These are phyloP conservation scores for Penicillium sp. DNA, from an alignment of 2,329 filamentous ascomycete species.

Conservation along the genomic window DNA sequence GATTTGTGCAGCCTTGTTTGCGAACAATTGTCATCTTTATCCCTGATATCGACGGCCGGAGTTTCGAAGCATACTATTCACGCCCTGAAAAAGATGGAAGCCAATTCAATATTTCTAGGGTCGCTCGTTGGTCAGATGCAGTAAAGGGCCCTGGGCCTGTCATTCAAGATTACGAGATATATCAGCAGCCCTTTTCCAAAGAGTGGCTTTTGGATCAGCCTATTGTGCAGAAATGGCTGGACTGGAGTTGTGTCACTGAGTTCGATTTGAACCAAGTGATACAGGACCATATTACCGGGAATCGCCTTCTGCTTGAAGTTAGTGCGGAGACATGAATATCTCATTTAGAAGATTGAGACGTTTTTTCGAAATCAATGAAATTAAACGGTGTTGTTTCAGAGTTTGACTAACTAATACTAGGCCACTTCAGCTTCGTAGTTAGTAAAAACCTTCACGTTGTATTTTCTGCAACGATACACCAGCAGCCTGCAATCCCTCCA, in stretches of 20 bases:
- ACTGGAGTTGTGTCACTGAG: constrained; percentile 10
- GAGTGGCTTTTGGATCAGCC: constrained; percentile 12
- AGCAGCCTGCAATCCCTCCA: constrained; percentile 19
- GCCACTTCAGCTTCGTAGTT: too few species aligned
- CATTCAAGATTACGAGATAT: constrained; percentile 2
- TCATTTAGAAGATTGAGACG: neutral
- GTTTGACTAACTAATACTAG: too few species aligned
- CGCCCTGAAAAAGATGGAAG: neutral
- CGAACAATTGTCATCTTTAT: constrained; percentile 9
- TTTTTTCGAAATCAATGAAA: neutral
- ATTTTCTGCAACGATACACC: constrained; percentile 10
- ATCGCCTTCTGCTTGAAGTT: constrained; percentile 4
- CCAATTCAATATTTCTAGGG: neutral
- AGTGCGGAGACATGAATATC: neutral
- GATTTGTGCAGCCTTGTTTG: neutral
- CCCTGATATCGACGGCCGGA: constrained; percentile 10
- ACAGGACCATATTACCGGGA: constrained; percentile 14
- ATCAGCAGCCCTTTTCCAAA: neutral
- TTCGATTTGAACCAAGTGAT: constrained; percentile 16
- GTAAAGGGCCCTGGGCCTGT: neutral
- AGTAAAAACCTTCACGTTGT: constrained; percentile 19
- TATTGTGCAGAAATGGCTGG: constrained; percentile 10
- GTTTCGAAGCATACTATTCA: constrained; percentile 10
- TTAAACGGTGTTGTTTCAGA: too few species aligned
- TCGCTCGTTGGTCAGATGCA: constrained; percentile 6